Evolutionary conservation across 345 rosid species (phyloP).

Genomic region (Lumnitzera littorea): DNA sequence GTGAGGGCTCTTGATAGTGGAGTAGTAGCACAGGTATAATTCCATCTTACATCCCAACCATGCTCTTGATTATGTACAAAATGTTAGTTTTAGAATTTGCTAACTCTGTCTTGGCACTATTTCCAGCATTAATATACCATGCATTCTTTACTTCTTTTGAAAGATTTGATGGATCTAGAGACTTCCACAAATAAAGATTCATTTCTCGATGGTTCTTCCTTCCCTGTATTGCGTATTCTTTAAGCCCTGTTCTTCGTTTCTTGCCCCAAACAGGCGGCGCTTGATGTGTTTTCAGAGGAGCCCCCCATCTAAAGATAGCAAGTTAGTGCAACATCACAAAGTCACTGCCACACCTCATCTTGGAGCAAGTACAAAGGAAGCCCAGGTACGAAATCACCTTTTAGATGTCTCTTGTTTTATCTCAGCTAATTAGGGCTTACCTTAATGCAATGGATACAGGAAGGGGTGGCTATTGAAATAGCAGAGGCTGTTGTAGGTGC

Average conservation of each 20-base stretch:
- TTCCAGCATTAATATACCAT: no score
- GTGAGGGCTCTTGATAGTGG: conserved; percentile 31
- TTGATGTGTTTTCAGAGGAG: conserved; percentile 35
- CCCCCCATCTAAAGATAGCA: conserved; percentile 28
- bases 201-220: no score
- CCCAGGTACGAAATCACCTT: conserved; percentile 16
- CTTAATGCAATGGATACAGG: conserved; percentile 10
- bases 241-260: not conserved
- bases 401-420: not conserved
- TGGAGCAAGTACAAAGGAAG: conserved; percentile 35
- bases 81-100: not conserved
- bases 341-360: conserved; percentile 37
- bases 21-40: conserved; percentile 27
- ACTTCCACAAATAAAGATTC: no score
- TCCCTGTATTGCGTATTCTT: not conserved
- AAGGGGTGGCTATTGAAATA: conserved; percentile 37
- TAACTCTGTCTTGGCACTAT: no score
- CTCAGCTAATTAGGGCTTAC: not conserved
- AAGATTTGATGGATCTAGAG: no score
- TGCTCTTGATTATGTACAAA: not conserved
- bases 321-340: conserved; percentile 27
- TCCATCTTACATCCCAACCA: not conserved
- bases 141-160: no score
- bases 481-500: conserved; percentile 34
- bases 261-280: conserved; percentile 22